These are phyloP conservation scores for Auriscalpium microsporum DNA, from an alignment of 768 basidiomycete genomes.

Conservation along the genomic window DNA sequence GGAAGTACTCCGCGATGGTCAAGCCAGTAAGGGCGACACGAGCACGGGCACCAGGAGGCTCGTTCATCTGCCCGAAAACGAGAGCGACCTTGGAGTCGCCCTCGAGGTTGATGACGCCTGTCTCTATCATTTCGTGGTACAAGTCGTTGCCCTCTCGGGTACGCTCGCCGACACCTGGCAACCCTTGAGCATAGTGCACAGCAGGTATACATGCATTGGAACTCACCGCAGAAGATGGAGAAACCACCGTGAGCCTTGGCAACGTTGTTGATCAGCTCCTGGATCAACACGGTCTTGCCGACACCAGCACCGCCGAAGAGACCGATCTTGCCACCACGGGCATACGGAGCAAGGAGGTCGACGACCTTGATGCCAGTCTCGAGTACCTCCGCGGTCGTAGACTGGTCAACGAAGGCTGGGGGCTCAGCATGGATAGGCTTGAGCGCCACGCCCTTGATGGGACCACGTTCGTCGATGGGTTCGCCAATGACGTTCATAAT, in stretches of 20 bases:
- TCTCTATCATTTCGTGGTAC: slow-evolving; percentile 99
- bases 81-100: slow-evolving; percentile 99
- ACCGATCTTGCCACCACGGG: slow-evolving; percentile 99
- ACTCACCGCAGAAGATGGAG: slow-evolving; percentile 92
- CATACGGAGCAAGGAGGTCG: slow-evolving; percentile 98
- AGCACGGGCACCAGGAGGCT: slow-evolving; percentile 99
- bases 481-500: slow-evolving; percentile 99
- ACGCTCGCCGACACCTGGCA: slow-evolving; percentile 93
- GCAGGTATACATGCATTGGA: too few species aligned
- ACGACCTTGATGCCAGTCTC: slow-evolving; percentile 99
- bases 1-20: slow-evolving; percentile 99
- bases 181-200: not conserved
- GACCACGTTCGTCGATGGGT: slow-evolving; percentile 99
- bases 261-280: slow-evolving; percentile 99
- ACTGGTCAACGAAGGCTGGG: slow-evolving; percentile 96
- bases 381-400: slow-evolving; percentile 95
- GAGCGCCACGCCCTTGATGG: slow-evolving; percentile 91
- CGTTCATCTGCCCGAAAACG: slow-evolving; percentile 99
- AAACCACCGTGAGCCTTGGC: slow-evolving; percentile 99
- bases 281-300: slow-evolving; percentile 99
- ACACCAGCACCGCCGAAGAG: slow-evolving; percentile 99
- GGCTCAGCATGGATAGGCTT: slow-evolving; percentile 96
- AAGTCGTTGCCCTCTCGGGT: slow-evolving; percentile 99
- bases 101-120: slow-evolving; percentile 99
- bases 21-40: slow-evolving; percentile 99